phyloP scores from a whole-genome alignment of 768 basidiomycete genomes.

The Coprinopsis strossmayeri region DNA sequence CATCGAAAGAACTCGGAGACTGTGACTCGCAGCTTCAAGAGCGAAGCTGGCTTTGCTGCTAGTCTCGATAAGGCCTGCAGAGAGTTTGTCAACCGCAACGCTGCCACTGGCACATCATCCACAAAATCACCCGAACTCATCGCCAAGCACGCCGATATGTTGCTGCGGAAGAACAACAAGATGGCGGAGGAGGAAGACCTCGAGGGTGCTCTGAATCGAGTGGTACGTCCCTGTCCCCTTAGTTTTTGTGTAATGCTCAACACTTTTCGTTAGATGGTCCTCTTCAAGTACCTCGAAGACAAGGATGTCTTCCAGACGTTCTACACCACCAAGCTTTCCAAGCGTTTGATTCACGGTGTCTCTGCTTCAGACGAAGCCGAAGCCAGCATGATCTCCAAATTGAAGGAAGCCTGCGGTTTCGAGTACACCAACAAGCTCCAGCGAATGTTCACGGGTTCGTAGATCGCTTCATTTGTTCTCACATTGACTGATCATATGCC shows the following conservation, averaged over 20 bases:
- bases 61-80: conserved; percentile 95
- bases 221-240: conserved; percentile 45
- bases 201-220: conserved; percentile 87
- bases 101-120: conserved; percentile 80
- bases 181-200: conserved; percentile 92
- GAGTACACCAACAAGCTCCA: conserved; percentile 98
- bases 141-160: conserved; percentile 89
- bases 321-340: conserved; percentile 94
- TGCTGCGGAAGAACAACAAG: conserved; percentile 95
- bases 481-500: background rate
- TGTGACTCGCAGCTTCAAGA: conserved; percentile 86
- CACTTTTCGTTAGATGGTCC: conserved; percentile 71
- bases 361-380: conserved; percentile 97
- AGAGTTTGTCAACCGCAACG: conserved; percentile 94
- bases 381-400: conserved; percentile 97
- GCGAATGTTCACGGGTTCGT: conserved; percentile 94
- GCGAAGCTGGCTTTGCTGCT: conserved; percentile 93
- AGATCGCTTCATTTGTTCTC: conserved; percentile 10
- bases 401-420: conserved; percentile 98
- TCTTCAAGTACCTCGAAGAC: conserved; percentile 99
- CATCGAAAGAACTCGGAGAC: conserved; percentile 93
- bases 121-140: conserved; percentile 93
- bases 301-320: conserved; percentile 99
- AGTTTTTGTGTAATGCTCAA: background rate
- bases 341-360: conserved; percentile 86